A percentile compares a stretch with the other conserved stretches of the same genome.
Evolutionary conservation across 371 early-diverging fungal genomes (phyloP).

Genomic region (Mucor saturninus): DNA sequence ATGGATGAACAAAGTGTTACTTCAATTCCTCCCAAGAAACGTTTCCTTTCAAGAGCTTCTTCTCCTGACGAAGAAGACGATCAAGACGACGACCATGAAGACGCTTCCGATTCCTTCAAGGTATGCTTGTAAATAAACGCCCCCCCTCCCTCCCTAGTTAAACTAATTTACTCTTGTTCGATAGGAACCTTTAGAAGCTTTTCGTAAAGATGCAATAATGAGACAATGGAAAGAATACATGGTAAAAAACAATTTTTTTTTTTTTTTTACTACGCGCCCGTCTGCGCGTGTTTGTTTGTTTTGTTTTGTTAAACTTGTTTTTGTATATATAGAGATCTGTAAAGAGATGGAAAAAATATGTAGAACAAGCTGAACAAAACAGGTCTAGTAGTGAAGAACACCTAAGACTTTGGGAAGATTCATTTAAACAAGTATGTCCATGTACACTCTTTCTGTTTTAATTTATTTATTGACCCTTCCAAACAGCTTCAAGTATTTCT

Average conservation of each 20-base stretch:
- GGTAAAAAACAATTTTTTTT: conserved; percentile 12
- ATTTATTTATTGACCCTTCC: not conserved
- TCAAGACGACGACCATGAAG: conserved; percentile 21
- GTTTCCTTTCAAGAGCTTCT: conserved; percentile 31
- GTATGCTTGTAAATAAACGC: conserved; percentile 8
- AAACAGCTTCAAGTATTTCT: conserved; percentile 28
- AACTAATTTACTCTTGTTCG: not conserved
- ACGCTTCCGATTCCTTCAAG: conserved; percentile 26
- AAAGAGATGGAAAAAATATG: conserved; percentile 24
- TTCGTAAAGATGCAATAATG: conserved; percentile 34
- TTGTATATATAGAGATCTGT: conserved; percentile 20
- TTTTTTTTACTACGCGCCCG: not conserved
- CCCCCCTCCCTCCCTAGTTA: not conserved
- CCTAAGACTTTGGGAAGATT: conserved; percentile 25
- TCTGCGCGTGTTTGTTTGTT: not conserved
- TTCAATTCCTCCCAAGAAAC: conserved; percentile 36
- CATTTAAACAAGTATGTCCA: conserved; percentile 24
- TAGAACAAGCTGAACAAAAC: conserved; percentile 25
- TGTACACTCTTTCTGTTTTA: not conserved
- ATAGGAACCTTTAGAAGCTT: conserved; percentile 38
- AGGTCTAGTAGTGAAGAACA: conserved; percentile 15
- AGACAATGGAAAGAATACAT: conserved; percentile 40
- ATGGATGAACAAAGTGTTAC: conserved; percentile 33
- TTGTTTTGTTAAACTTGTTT: not conserved
- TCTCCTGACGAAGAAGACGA: conserved; percentile 20